Percentiles rank a stretch among this genome's conserved stretches.
These are phyloP conservation scores for Colletotrichum destructivum DNA, from an alignment of 2,329 filamentous ascomycete species.

Conservation along the genomic window DNA sequence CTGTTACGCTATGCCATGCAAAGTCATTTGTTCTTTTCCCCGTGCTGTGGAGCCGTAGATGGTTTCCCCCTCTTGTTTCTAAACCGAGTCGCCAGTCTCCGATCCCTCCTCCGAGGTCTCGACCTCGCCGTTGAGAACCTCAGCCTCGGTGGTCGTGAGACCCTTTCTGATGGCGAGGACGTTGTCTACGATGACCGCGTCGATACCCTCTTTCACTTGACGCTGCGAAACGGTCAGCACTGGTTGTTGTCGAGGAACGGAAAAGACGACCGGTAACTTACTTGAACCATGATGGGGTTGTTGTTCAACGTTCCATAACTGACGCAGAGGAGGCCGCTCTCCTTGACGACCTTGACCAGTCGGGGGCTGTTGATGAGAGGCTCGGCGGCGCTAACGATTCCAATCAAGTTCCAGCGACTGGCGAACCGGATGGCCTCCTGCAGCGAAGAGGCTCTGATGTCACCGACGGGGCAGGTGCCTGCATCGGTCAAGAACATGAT, in stretches of 20 bases:
- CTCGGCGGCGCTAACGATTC: slow-evolving; percentile 90
- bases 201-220: slow-evolving; percentile 95
- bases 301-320: slow-evolving; percentile 96
- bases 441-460: slow-evolving; percentile 90
- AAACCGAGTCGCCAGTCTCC: slow-evolving; percentile 27
- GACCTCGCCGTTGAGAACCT: slow-evolving; percentile 36
- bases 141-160: slow-evolving; percentile 69
- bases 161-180: slow-evolving; percentile 94
- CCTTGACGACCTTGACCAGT: slow-evolving; percentile 93
- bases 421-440: slow-evolving; percentile 98
- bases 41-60: slow-evolving; percentile 35
- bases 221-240: slow-evolving; percentile 63
- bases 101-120: slow-evolving; percentile 41
- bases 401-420: slow-evolving; percentile 92
- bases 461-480: slow-evolving; percentile 84
- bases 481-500: slow-evolving; percentile 95
- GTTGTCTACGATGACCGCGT: slow-evolving; percentile 97
- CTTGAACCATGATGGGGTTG: slow-evolving; percentile 86
- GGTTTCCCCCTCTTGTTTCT: slow-evolving; percentile 8
- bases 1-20: slow-evolving; percentile 37
- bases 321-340: slow-evolving; percentile 93
- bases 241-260: background rate
- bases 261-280: slow-evolving; percentile 60
- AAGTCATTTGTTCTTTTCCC: slow-evolving; percentile 21
- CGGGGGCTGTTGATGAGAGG: slow-evolving; percentile 91